Percentiles rank a stretch among this genome's conserved stretches.
These are phyloP conservation scores for Fusarium siculi DNA, from an alignment of 2,329 filamentous ascomycete species.

Conservation along the genomic window DNA sequence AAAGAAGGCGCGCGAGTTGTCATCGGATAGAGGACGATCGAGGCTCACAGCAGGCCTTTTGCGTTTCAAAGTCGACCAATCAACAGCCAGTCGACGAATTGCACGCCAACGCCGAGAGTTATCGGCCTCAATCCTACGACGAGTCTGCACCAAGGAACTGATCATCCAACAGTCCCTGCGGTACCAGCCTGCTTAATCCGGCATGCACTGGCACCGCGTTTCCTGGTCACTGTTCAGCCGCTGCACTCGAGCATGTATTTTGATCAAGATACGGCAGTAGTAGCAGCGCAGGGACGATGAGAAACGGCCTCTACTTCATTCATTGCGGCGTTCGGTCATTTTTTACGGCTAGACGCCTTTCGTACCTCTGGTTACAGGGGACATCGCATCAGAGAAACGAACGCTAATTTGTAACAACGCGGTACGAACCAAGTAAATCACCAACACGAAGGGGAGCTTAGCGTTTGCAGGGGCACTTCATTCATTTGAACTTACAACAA, in stretches of 20 bases:
- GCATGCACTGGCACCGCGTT: conserved; percentile 2
- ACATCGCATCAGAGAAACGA: conserved; percentile 27
- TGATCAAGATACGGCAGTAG: conserved; percentile 8
- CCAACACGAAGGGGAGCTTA: conserved; percentile 25
- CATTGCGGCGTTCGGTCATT: conserved; percentile 39
- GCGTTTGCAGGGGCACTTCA: conserved; percentile 34
- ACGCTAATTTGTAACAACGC: conserved; percentile 32
- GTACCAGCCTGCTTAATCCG: conserved; percentile 2
- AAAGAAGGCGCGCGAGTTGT: conserved; percentile 93
- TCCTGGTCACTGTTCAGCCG: conserved; percentile 11
- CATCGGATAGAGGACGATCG: conserved; percentile 64
- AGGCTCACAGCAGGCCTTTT: conserved; percentile 31
- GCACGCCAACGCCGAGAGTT: conserved; percentile 12
- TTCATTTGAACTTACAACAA: conserved; percentile 25
- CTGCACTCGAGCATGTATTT: conserved; percentile 12
- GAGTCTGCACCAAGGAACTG: conserved; percentile 9
- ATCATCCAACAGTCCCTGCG: conserved; percentile 5
- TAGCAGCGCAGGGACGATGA: conserved; percentile 33
- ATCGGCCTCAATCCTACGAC: conserved; percentile 1
- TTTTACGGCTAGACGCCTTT: conserved; percentile 38
- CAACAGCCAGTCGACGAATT: conserved; percentile 20
- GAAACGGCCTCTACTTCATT: conserved; percentile 41
- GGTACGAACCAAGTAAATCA: conserved; percentile 22
- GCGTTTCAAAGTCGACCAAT: conserved; percentile 21
- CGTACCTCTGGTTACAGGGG: conserved; percentile 29